Percentiles rank a stretch among this genome's conserved stretches.
Conservation (phyloP, 768 basidiomycete genomes). For the Lactarius vividus region DNA sequence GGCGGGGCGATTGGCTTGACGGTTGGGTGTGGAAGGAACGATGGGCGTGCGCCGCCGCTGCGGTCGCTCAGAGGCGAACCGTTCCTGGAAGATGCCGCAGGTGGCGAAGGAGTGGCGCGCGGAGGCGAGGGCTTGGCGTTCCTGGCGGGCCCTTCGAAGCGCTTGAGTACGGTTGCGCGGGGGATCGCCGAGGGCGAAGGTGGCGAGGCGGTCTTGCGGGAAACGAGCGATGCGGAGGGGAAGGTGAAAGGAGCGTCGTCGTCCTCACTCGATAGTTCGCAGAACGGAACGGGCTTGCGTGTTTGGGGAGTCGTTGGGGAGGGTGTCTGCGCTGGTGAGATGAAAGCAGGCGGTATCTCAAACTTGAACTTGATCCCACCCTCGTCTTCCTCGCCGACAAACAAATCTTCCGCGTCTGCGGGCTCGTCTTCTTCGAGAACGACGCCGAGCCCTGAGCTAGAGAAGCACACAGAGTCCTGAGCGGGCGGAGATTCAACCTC, state of each 20-base stretch:
- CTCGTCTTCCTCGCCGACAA: conserved; percentile 56
- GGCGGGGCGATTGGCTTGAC: conserved; percentile 30
- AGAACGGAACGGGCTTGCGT: conserved; percentile 16
- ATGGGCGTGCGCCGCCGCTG: conserved; percentile 43
- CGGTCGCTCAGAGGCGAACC: conserved; percentile 56
- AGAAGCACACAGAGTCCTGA: conserved; percentile 38
- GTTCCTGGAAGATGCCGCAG: conserved; percentile 36
- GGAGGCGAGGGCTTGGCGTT: conserved; percentile 26
- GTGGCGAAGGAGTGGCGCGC: conserved; percentile 36
- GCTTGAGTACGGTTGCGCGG: conserved; percentile 40
- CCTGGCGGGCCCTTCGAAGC: conserved; percentile 34
- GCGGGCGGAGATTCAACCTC: conserved; percentile 31
- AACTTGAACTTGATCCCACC: conserved; percentile 75
- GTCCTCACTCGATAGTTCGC: conserved; percentile 29
- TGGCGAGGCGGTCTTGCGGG: conserved; percentile 4
- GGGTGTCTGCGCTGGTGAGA: conserved; percentile 25
- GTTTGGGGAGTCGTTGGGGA: conserved; percentile 25
- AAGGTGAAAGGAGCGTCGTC: conserved; percentile 29
- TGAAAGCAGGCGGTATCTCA: conserved; percentile 48
- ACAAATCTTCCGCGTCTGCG: conserved; percentile 43
- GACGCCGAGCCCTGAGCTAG: conserved; percentile 36
- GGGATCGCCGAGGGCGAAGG: conserved; percentile 53
- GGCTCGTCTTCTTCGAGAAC: conserved; percentile 49
- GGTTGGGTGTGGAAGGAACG: conserved; percentile 62
- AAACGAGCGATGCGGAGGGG: conserved; percentile 8